Base-by-base conservation (phyloP, 441 rosid genomes). In the Pelargonium myrrhifolium region DNA sequence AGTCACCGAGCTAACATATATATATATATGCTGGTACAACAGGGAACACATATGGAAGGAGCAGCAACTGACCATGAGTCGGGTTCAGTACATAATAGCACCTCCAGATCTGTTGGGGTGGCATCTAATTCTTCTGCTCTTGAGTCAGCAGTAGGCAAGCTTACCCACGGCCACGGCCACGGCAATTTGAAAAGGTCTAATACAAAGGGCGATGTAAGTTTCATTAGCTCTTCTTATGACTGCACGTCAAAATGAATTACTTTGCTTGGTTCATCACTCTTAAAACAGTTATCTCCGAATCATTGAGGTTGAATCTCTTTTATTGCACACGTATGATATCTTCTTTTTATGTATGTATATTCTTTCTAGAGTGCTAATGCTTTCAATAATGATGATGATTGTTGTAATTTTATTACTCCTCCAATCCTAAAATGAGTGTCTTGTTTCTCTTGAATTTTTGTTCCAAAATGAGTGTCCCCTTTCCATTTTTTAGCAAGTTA, bases 171-270 rank as follows among this genome's bases (percentile, higher is more conserved):
- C 24, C n/a, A n/a, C n/a, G n/a, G n/a, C n/a, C n/a, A n/a, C n/a
- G n/a, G n/a, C n/a, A 73, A 68, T 70, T 74, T 82, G 53, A 89
- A 80, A 84, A 92, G 76, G 82, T 78, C 91, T 12, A 66, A 80
- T 65, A 22, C 81, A 49, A 90, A 75, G 85, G 80, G 78, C 53
- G 98, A 92, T 87, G 99, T 95, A 84, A 66, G 80, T 70, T 75
- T 71, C 68, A 51, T 37, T 15, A 26, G 51, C n/a, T 68, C 63
- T 22, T 24, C 18, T 45, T 9, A 9, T 45, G 3, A 45, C 51
- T 2, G 12, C 51, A 18, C 1, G 1, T 12, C 17, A 18, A 51
- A 2, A 51, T 11, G 18, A 51, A 12, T 51, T 51, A 2, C 17
- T 18, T 5, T 51, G 42, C 11, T 62, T 17, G 31, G 31, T 28